Evolutionary conservation across 495 filamentous ascomycete genomes (phyloP), one percentile per base, ranked within the genome.

Genomic region (Amniculicola lignicola): DNA sequence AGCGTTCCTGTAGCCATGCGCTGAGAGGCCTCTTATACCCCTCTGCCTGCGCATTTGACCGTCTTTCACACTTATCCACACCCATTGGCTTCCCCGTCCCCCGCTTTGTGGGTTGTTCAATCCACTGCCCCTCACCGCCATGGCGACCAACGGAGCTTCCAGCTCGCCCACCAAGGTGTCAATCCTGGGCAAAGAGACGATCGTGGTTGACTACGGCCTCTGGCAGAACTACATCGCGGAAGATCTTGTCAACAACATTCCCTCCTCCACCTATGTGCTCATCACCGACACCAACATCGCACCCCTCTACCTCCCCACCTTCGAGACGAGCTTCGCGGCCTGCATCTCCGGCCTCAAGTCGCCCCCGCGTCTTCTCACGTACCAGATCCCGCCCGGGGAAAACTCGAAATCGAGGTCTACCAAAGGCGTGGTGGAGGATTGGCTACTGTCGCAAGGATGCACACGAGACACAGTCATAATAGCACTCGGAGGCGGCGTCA

Each of bases 351-450:
- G 67, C 41, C 63, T 77, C n/a, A 42, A 57, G n/a, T 43, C 72
- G 16, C 70, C 80, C 35, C 80, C 85, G 24, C 83, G 90, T 44
- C 82, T 98, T 16, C 82, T 98, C 44, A 86, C 85, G 44, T 92
- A 94, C 73, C 75, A 87, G 69, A 88, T 94, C 53, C 81, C 89
- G 4, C 93, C 93, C 0, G 93, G 94, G 37, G 93, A 98, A 71
- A 87, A 82, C 67, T 95, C 90, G 44, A 98, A 98, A 70, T 86
- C 89, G 35, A 79, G 92, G 61, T 82, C 86, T 66, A 96, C 92
- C 18, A 96, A 96, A 71, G 92, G 86, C 40, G 87, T 90, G 65
- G 89, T 97, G 57, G 91, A 97, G 69, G 91, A 97, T 74, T 98
- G 94, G 94, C 87, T 98, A 86, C 77, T 96, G 42, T 81, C 84